These are phyloP conservation scores for Calonectria pseudoreteaudii DNA, from an alignment of 2,329 filamentous ascomycete species.

Conservation along the genomic window DNA sequence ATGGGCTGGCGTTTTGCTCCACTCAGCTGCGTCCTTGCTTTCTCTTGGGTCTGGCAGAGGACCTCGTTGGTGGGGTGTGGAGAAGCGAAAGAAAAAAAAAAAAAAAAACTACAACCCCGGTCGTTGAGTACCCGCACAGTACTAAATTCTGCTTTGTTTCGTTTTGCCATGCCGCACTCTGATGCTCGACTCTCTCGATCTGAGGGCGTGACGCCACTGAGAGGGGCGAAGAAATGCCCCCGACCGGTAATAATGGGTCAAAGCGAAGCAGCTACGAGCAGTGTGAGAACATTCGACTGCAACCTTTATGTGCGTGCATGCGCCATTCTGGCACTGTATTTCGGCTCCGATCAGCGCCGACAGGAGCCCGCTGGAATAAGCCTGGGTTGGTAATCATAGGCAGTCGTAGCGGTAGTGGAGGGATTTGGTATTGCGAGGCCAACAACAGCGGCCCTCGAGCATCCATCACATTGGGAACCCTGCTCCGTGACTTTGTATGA, in stretches of 20 bases:
- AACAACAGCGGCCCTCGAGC: neutral
- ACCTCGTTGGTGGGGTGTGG: slow-evolving; percentile 34
- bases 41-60: slow-evolving; percentile 25
- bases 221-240: slow-evolving; percentile 3
- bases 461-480: neutral
- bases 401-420: neutral
- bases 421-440: neutral
- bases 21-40: slow-evolving; percentile 22
- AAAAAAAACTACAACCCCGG: slow-evolving; percentile 20
- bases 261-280: slow-evolving; percentile 11
- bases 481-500: neutral
- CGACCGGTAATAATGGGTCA: slow-evolving; percentile 18
- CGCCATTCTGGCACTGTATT: slow-evolving; percentile 20
- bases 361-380: neutral
- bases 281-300: slow-evolving; percentile 4
- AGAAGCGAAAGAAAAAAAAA: slow-evolving; percentile 24
- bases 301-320: slow-evolving; percentile 1
- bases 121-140: slow-evolving; percentile 34
- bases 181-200: slow-evolving; percentile 10
- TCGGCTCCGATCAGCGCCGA: slow-evolving; percentile 22
- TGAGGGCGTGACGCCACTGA: slow-evolving; percentile 25
- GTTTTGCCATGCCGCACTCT: slow-evolving; percentile 20
- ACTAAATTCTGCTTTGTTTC: neutral
- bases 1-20: slow-evolving; percentile 25
- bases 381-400: slow-evolving; percentile 6